These are phyloP conservation scores for Linnemannia hyalina DNA, from an alignment of 192 early-diverging fungal species.

Conservation along the genomic window DNA sequence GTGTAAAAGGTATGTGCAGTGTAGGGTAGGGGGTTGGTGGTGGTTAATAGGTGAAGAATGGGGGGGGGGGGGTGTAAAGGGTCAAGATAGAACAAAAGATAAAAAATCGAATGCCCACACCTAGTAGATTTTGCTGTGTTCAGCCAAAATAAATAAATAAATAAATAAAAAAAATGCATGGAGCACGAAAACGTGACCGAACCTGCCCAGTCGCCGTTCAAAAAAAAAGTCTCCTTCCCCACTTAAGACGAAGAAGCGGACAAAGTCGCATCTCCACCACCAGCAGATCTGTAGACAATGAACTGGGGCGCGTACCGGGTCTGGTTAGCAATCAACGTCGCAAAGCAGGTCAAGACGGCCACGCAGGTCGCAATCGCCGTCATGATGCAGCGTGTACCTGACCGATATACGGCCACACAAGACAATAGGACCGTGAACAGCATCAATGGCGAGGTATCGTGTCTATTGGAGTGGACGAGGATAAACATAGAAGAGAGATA, in stretches of 20 bases:
- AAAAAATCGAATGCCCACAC: no score
- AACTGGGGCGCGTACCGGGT: slow-evolving; percentile 30
- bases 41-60: neutral
- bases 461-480: slow-evolving; percentile 4
- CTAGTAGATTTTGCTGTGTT: no score
- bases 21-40: neutral
- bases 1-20: neutral
- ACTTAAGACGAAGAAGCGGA: neutral
- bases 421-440: slow-evolving; percentile 28
- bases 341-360: slow-evolving; percentile 47
- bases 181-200: no score
- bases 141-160: no score
- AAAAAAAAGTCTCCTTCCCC: no score
- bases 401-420: slow-evolving; percentile 35
- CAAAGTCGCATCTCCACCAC: neutral
- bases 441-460: slow-evolving; percentile 34
- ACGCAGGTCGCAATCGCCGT: slow-evolving; percentile 30
- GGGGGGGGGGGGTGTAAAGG: neutral
- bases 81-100: neutral
- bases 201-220: no score
- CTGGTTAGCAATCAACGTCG: slow-evolving; percentile 34
- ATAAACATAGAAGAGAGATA: neutral
- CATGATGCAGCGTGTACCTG: slow-evolving; percentile 47
- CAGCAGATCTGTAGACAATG: slow-evolving; percentile 16
- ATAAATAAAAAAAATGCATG: no score